phyloP scores from a whole-genome alignment of 345 rosid genomes.

The Crucihimalaya himalaica region DNA sequence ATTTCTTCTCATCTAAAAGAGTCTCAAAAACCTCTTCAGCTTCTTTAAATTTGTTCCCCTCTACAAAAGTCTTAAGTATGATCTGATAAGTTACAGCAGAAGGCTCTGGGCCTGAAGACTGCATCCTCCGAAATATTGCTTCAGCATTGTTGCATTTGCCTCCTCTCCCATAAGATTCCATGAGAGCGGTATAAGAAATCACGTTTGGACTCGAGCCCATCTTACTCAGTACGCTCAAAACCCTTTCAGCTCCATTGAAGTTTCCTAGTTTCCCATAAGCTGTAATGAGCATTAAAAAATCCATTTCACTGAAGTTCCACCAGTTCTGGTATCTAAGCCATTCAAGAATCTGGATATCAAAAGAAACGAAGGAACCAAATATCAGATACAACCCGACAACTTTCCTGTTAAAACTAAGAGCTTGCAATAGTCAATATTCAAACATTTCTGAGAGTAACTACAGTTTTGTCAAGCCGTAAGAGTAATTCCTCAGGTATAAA shows the following conservation, averaged over 20 bases:
- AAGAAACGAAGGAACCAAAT: slow-evolving; percentile 6
- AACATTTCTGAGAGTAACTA: slow-evolving; percentile 8
- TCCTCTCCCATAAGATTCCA: slow-evolving; percentile 96
- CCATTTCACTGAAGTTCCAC: slow-evolving; percentile 96
- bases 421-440: not conserved
- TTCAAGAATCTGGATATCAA: slow-evolving; percentile 69
- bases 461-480: not conserved
- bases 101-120: slow-evolving; percentile 87
- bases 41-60: slow-evolving; percentile 82
- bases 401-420: not conserved
- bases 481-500: not conserved
- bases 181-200: slow-evolving; percentile 82
- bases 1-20: slow-evolving; percentile 66
- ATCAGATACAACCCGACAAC: slow-evolving; percentile 10
- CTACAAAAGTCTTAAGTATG: slow-evolving; percentile 77
- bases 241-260: slow-evolving; percentile 81
- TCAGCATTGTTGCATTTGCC: slow-evolving; percentile 83
- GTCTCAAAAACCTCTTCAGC: slow-evolving; percentile 82
- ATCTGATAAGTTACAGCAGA: slow-evolving; percentile 94
- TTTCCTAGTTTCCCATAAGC: slow-evolving; percentile 92
- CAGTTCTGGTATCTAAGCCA: slow-evolving; percentile 84
- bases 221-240: slow-evolving; percentile 66
- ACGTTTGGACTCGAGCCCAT: slow-evolving; percentile 73
- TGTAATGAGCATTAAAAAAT: slow-evolving; percentile 77
- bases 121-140: slow-evolving; percentile 94